These are phyloP conservation scores for Pseudocercospora pini-densiflorae DNA, from an alignment of 2,329 filamentous ascomycete species.

Conservation along the genomic window DNA sequence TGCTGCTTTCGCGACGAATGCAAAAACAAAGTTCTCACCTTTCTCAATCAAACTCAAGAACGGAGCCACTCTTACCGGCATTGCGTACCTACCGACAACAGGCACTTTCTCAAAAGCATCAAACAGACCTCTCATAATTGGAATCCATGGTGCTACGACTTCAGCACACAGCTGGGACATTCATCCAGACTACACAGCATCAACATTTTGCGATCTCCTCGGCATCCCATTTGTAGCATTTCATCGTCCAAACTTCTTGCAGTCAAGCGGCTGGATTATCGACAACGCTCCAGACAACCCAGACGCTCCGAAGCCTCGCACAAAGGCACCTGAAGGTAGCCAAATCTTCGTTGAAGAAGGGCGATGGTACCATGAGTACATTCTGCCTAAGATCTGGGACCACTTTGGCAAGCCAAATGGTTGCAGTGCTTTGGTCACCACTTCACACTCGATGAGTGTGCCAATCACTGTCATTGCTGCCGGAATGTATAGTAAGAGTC, in stretches of 20 bases:
- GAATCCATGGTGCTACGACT: constrained; percentile 12
- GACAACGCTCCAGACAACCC: constrained; percentile 2
- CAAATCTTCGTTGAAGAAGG: constrained; percentile 14
- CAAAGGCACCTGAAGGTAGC: not conserved
- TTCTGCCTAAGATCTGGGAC: constrained; percentile 11
- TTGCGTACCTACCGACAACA: constrained; percentile 5
- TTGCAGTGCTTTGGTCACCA: constrained; percentile 12
- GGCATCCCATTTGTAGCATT: constrained; percentile 12
- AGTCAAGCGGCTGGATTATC: constrained; percentile 13
- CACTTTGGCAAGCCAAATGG: constrained; percentile 12
- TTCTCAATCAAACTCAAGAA: constrained; percentile 13
- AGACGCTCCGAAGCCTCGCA: not conserved
- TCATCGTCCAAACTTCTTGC: constrained; percentile 13
- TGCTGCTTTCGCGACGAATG: constrained; percentile 10
- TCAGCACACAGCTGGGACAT: constrained; percentile 13
- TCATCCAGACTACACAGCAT: constrained; percentile 12
- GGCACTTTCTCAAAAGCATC: not conserved
- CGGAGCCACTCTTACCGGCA: constrained; percentile 9
- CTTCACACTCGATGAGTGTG: constrained; percentile 12
- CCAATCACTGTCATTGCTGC: constrained; percentile 12
- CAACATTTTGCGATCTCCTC: constrained; percentile 11
- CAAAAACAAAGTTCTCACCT: constrained; percentile 1
- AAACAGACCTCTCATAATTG: constrained; percentile 14
- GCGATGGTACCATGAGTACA: constrained; percentile 13
- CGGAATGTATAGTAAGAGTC: not conserved